phyloP scores from a whole-genome alignment of 2,329 filamentous ascomycete genomes.

The Paraphoma chrysanthemicola region DNA sequence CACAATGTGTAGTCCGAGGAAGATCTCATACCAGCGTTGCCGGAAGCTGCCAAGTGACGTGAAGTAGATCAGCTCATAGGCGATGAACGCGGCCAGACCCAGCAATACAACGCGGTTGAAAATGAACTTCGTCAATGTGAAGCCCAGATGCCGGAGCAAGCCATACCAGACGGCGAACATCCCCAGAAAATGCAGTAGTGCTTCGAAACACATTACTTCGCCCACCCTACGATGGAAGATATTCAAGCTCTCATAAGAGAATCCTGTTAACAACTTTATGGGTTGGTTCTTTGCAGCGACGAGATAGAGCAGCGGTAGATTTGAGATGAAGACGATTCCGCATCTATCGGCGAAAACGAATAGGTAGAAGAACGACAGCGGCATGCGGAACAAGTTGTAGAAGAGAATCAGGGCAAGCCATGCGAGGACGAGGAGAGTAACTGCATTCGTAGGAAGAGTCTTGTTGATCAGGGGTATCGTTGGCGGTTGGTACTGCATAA shows the following conservation, averaged over 20 bases:
- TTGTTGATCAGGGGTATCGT: slow-evolving; percentile 65
- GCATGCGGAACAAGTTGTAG: slow-evolving; percentile 62
- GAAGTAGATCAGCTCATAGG: slow-evolving; percentile 68
- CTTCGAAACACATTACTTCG: slow-evolving; percentile 67
- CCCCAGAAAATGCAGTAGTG: slow-evolving; percentile 61
- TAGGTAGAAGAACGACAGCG: slow-evolving; percentile 56
- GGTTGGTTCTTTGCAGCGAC: slow-evolving; percentile 73
- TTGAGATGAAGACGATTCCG: slow-evolving; percentile 60
- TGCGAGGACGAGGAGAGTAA: slow-evolving; percentile 58
- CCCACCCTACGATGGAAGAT: slow-evolving; percentile 70
- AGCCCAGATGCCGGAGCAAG: slow-evolving; percentile 58
- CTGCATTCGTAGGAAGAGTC: slow-evolving; percentile 63
- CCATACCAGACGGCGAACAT: slow-evolving; percentile 65
- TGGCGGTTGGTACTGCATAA: slow-evolving; percentile 64
- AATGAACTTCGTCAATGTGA: slow-evolving; percentile 59
- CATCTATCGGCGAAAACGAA: slow-evolving; percentile 67
- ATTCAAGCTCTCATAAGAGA: slow-evolving; percentile 71
- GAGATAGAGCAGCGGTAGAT: slow-evolving; percentile 65
- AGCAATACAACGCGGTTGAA: slow-evolving; percentile 60
- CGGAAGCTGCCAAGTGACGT: slow-evolving; percentile 68
- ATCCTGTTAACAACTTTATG: slow-evolving; percentile 65
- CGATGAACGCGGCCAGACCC: slow-evolving; percentile 62
- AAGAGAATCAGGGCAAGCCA: slow-evolving; percentile 65
- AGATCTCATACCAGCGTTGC: slow-evolving; percentile 68
- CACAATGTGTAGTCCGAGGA: slow-evolving; percentile 64